These are phyloP conservation scores for Cordyceps fumosorosea DNA, from an alignment of 2,329 filamentous ascomycete genomes.

Conservation along the genomic window DNA sequence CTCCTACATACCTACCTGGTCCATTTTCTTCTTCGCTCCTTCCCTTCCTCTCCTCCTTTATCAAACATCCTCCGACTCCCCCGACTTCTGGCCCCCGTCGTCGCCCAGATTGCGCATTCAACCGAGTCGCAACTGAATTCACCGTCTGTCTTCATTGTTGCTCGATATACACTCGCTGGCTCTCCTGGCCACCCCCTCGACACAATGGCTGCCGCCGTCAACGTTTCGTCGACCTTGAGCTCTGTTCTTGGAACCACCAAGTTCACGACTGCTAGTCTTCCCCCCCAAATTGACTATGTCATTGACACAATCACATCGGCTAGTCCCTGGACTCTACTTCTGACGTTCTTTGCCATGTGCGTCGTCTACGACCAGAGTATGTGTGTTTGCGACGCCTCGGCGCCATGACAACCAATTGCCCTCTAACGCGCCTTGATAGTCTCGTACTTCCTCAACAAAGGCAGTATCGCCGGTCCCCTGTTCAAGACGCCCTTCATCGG, in stretches of 20 bases:
- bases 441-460: constrained; percentile 68
- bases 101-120: not conserved
- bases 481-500: constrained; percentile 85
- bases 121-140: not conserved
- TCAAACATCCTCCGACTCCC: not conserved
- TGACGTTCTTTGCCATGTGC: constrained; percentile 64
- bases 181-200: constrained; percentile 1
- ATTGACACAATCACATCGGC: constrained; percentile 50
- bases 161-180: not conserved
- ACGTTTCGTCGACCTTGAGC: constrained; percentile 60
- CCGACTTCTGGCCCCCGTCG: not conserved
- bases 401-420: not conserved
- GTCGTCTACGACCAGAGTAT: constrained; percentile 87
- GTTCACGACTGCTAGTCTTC: constrained; percentile 41
- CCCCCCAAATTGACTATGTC: constrained; percentile 49
- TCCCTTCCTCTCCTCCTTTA: constrained; percentile 1
- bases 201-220: constrained; percentile 51
- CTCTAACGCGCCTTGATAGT: constrained; percentile 41
- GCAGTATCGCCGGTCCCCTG: constrained; percentile 65
- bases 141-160: not conserved
- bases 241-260: constrained; percentile 61
- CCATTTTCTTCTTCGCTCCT: constrained; percentile 1
- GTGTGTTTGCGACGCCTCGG: constrained; percentile 27
- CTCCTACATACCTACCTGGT: not conserved
- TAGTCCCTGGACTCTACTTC: constrained; percentile 54